phyloP scores from a whole-genome alignment of 2,329 filamentous ascomycete genomes.

The Fusarium lyarnte region DNA sequence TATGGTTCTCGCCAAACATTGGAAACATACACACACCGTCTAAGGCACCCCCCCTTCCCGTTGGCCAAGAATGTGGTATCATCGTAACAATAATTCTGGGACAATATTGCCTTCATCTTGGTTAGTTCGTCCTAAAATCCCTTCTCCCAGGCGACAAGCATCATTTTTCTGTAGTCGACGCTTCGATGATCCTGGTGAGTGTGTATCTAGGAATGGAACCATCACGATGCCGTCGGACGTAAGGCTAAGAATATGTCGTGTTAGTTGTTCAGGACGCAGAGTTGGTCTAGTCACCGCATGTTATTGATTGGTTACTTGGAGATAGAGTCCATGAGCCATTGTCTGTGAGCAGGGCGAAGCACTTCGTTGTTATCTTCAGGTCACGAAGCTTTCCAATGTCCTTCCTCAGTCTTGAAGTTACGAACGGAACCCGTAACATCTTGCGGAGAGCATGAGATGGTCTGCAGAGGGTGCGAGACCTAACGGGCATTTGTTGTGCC shows the following conservation, averaged over 20 bases:
- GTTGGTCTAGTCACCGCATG: not conserved
- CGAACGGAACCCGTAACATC: conserved; percentile 7
- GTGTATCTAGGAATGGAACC: not conserved
- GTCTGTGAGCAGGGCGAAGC: conserved; percentile 1
- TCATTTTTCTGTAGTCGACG: not conserved
- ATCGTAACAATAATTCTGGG: not conserved
- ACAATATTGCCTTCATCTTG: not conserved
- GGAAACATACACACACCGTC: not conserved
- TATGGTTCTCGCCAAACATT: not conserved
- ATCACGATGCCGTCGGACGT: not conserved
- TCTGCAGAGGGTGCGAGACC: not conserved
- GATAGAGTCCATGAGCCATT: not conserved
- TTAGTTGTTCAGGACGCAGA: conserved; percentile 13
- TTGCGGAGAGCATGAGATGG: not conserved
- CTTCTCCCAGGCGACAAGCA: not conserved
- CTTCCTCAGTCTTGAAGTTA: not conserved
- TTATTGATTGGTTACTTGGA: not conserved
- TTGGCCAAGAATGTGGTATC: not conserved
- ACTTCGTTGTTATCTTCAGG: not conserved
- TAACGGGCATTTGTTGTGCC: not conserved
- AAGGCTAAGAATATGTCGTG: conserved; percentile 7
- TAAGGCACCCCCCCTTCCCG: not conserved
- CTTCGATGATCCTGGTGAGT: not conserved
- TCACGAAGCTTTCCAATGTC: conserved; percentile 5
- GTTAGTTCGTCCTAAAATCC: not conserved